These are phyloP conservation scores for Saturnispora gosingensis DNA, from an alignment of 805 yeast species.

Conservation along the genomic window DNA sequence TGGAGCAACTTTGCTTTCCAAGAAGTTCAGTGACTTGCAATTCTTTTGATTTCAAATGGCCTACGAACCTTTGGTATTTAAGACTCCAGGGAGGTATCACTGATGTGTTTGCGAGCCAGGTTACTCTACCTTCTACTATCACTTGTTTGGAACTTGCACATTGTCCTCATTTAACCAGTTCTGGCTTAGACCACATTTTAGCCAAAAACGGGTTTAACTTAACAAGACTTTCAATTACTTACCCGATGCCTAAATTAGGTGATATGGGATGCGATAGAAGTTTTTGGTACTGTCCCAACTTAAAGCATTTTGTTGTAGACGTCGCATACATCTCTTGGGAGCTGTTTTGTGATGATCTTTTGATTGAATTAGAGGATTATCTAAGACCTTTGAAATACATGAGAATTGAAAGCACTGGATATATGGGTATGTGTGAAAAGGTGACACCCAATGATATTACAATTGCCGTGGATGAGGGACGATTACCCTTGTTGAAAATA, in stretches of 20 bases:
- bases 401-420: slow-evolving; percentile 76
- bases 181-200: slow-evolving; percentile 53
- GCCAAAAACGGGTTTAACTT: slow-evolving; percentile 58
- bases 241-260: slow-evolving; percentile 79
- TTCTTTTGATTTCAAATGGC: slow-evolving; percentile 63
- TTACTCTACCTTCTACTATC: slow-evolving; percentile 67
- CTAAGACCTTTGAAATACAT: slow-evolving; percentile 46
- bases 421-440: slow-evolving; percentile 73
- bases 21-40: slow-evolving; percentile 73
- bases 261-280: slow-evolving; percentile 64
- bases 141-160: slow-evolving; percentile 71
- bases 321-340: slow-evolving; percentile 67
- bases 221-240: slow-evolving; percentile 55
- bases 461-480: slow-evolving; percentile 68
- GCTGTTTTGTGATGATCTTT: slow-evolving; percentile 39
- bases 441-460: slow-evolving; percentile 85
- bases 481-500: slow-evolving; percentile 58
- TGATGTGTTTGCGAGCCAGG: slow-evolving; percentile 61
- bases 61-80: slow-evolving; percentile 59
- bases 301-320: slow-evolving; percentile 53
- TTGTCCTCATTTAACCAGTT: slow-evolving; percentile 69
- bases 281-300: slow-evolving; percentile 68
- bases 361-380: slow-evolving; percentile 26
- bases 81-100: slow-evolving; percentile 86
- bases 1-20: slow-evolving; percentile 80